Base-by-base conservation (phyloP, 345 rosid species). In the Raphanus raphanistrum region DNA sequence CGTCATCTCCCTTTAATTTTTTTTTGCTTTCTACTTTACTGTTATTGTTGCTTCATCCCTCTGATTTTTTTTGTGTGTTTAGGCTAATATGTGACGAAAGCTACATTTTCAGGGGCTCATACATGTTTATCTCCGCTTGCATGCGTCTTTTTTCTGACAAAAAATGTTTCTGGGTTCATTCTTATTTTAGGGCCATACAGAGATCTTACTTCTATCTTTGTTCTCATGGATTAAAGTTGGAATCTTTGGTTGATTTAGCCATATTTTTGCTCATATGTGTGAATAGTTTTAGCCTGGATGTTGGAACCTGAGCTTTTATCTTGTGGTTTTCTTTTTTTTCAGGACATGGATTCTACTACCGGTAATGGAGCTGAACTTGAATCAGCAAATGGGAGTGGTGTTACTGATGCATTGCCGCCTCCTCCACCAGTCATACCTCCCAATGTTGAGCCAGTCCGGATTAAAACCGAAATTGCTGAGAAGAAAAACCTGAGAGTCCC, bases 391-490 rank as follows among this genome's bases (percentile, higher is more conserved):
- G 76, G 87, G 33, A 86, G 65, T 76, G 89, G 84, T 1, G 69
- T 80, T 4, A 52, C 65, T 3, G 85, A 86, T 6, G 79, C 80
- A 21, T 79, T 89, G 60, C 98, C 96, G 0, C 92, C 87, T n/a
- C 96, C 96, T 1, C 92, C 97, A 6, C 88, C 94, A 15, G 38
- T 84, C 50, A 74, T 87, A 29, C 93, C 97, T n/a, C 81, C 90
- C 0, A 76, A 88, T 76, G 91, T 90, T 17, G 86, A 80, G 17
- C 97, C 97, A 6, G 31, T 84, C 2, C 61, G 29, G 15, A 80
- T 79, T 9, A 82, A 84, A 60, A 16, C 79, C 4, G 93, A 89
- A 68, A 82, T 74, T 3, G 79, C 36, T 15, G 88, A 86, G 87
- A 92, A 89, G 74, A 90, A 89, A 75, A 73, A 71, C 29, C 26